A percentile compares a stretch with the other conserved stretches of the same genome.
Evolutionary conservation across 1,284 basidiomycete genomes (phyloP).

Genomic region (Wallemia hederae): DNA sequence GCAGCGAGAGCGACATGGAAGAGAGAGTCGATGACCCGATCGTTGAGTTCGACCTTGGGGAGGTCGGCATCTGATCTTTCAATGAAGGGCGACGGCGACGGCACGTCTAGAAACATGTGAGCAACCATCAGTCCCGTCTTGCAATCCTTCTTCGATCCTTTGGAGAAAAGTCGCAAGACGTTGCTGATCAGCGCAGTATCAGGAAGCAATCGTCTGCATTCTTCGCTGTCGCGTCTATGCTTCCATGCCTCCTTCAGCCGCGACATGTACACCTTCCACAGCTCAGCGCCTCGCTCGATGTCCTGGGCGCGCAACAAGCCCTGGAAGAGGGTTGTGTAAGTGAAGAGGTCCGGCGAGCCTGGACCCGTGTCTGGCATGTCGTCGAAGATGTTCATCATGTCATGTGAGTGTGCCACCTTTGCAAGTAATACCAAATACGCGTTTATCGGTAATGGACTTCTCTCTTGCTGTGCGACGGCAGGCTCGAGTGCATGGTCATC

Average conservation of each 20-base stretch:
- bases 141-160: not conserved
- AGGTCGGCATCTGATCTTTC: not conserved
- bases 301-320: not conserved
- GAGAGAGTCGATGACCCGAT: not conserved
- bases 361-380: not conserved
- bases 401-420: not conserved
- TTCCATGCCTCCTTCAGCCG: not conserved
- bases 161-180: not conserved
- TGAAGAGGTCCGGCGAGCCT: not conserved
- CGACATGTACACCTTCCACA: not conserved
- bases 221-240: not conserved
- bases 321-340: constrained; percentile 1
- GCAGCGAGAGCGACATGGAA: not conserved
- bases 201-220: not conserved
- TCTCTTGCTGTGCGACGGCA: not conserved
- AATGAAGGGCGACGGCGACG: not conserved
- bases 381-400: not conserved
- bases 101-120: not conserved
- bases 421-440: not conserved
- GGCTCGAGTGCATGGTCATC: not conserved
- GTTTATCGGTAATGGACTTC: not conserved
- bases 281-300: not conserved
- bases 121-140: not conserved
- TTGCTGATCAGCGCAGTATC: not conserved
- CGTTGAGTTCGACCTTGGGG: not conserved